Percentiles rank a stretch among this genome's conserved stretches.
These are phyloP conservation scores for Vitis labrusca DNA, from an alignment of 164 flowering plant genomes.

Conservation along the genomic window DNA sequence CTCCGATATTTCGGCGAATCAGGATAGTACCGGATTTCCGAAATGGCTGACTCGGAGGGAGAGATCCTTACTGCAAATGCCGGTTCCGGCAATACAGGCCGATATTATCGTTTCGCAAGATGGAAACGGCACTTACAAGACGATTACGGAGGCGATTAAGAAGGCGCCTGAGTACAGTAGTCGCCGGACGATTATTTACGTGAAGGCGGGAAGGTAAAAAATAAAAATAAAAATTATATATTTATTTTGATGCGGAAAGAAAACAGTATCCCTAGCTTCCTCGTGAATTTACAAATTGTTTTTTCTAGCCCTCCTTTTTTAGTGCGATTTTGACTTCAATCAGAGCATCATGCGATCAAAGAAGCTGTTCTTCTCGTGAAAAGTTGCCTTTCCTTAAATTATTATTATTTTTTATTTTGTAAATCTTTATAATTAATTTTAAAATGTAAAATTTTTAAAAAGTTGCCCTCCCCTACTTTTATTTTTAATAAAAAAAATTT, in stretches of 20 bases:
- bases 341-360: too few relatives aligned
- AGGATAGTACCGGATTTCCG: constrained; percentile 36
- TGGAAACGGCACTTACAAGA: constrained; percentile 70
- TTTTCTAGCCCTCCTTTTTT: too few relatives aligned
- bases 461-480: background rate
- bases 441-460: background rate
- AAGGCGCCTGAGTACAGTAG: constrained; percentile 63
- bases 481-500: background rate
- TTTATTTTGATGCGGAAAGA: too few relatives aligned
- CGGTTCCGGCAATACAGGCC: constrained; percentile 48
- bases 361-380: too few relatives aligned
- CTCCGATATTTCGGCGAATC: constrained; percentile 1
- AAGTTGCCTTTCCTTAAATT: too few relatives aligned
- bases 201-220: constrained; percentile 82
- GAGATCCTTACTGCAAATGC: constrained; percentile 43
- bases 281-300: too few relatives aligned
- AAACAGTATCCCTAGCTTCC: too few relatives aligned
- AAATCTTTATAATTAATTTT: background rate
- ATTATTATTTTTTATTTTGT: background rate
- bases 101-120: constrained; percentile 68
- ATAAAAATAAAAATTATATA: background rate
- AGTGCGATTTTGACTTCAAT: too few relatives aligned
- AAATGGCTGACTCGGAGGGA: constrained; percentile 56
- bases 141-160: constrained; percentile 73
- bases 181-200: constrained; percentile 65